A percentile compares a stretch with the other conserved stretches of the same genome.
These are phyloP conservation scores for Russula emetica DNA, from an alignment of 768 basidiomycete genomes.

Conservation along the genomic window DNA sequence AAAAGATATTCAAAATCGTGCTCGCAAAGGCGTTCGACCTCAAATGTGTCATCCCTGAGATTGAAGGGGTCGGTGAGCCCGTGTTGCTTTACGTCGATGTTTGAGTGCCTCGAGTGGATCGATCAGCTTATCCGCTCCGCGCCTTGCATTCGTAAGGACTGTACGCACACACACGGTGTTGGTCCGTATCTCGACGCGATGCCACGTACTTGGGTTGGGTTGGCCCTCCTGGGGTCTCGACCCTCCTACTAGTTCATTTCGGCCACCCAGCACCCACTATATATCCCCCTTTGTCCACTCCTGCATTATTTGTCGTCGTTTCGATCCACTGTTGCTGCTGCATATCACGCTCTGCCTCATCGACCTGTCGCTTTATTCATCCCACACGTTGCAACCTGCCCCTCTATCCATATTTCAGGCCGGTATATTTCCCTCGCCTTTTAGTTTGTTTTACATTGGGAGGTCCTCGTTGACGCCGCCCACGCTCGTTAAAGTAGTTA, in stretches of 20 bases:
- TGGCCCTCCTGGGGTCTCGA: background rate
- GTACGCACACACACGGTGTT: constrained; percentile 11
- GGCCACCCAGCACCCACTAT: constrained; percentile 7
- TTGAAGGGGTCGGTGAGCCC: constrained; percentile 94
- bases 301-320: constrained; percentile 23
- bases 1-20: constrained; percentile 99
- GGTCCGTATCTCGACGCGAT: constrained; percentile 15
- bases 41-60: constrained; percentile 98
- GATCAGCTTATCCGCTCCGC: background rate
- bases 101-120: constrained; percentile 33
- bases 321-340: constrained; percentile 27
- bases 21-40: constrained; percentile 96
- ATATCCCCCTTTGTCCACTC: constrained; percentile 21
- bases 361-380: constrained; percentile 23
- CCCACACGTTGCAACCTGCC: constrained; percentile 20
- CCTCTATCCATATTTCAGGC: constrained; percentile 23
- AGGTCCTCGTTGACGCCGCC: constrained; percentile 15
- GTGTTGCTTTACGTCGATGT: constrained; percentile 91
- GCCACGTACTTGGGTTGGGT: constrained; percentile 1
- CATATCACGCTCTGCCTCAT: constrained; percentile 27
- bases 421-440: constrained; percentile 7
- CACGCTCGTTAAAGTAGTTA: constrained; percentile 23
- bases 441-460: constrained; percentile 22
- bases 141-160: constrained; percentile 4
- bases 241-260: constrained; percentile 2